phyloP scores from a whole-genome alignment of 2,329 filamentous ascomycete species.

The Sporothrix globosa region DNA sequence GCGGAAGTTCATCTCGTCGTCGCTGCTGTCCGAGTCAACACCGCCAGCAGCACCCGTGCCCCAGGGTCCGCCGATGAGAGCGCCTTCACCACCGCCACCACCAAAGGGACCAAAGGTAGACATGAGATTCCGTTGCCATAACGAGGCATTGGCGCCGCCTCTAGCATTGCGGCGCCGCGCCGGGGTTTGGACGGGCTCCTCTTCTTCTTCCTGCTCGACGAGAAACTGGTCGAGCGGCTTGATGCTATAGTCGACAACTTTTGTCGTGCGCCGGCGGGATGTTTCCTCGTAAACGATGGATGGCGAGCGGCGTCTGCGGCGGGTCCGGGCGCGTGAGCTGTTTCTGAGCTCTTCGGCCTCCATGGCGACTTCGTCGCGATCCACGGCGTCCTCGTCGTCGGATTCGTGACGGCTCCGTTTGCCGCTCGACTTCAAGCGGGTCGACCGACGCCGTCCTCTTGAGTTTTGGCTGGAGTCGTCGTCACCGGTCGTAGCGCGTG shows the following conservation, averaged over 20 bases:
- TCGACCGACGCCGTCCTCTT: constrained; percentile 51
- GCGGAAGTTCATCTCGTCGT: constrained; percentile 70
- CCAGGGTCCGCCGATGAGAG: constrained; percentile 74
- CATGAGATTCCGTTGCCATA: constrained; percentile 80
- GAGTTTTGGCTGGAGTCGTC: constrained; percentile 55
- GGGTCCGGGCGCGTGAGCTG: constrained; percentile 55
- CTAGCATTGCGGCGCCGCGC: constrained; percentile 68
- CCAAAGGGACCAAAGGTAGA: constrained; percentile 93
- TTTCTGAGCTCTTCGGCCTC: constrained; percentile 65
- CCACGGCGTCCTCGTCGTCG: constrained; percentile 61
- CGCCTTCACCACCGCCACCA: constrained; percentile 72
- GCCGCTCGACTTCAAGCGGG: constrained; percentile 46
- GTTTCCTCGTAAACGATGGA: constrained; percentile 63
- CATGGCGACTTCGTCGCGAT: constrained; percentile 67
- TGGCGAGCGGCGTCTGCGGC: constrained; percentile 57
- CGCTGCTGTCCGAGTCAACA: constrained; percentile 93
- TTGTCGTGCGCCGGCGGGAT: constrained; percentile 58
- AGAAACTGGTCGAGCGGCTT: constrained; percentile 73
- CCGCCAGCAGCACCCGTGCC: constrained; percentile 74
- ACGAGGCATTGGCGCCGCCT: constrained; percentile 57
- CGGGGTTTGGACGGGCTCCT: constrained; percentile 68
- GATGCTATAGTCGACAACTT: constrained; percentile 83
- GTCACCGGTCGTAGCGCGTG: constrained; percentile 44
- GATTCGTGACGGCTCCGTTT: constrained; percentile 56
- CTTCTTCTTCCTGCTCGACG: constrained; percentile 75